Evolutionary conservation across 2,329 filamentous ascomycete genomes (phyloP), one percentile per base, ranked within the genome.

Genomic region (Teratosphaeria viscida): DNA sequence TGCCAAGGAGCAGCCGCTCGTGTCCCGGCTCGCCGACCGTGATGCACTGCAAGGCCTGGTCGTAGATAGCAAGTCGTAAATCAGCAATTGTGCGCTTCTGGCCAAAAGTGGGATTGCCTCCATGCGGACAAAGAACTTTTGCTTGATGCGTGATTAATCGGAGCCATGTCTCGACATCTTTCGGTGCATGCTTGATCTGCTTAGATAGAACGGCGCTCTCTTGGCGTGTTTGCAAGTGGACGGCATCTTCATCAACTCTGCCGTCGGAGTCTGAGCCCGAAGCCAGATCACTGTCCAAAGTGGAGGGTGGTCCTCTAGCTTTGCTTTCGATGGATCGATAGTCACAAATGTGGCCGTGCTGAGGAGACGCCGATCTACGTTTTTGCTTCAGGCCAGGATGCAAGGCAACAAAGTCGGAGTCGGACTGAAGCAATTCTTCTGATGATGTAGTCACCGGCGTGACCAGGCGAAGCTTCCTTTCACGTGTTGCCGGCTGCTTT

Each of bases 11-110:
- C 0, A 96, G 77, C 8, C 74, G 75, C 61, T 88, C 82, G 16
- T 82, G 80, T 52, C 81, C 79, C 19, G 72, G 55, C 19, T 69
- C 62, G 39, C 75, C 66, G 0, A 76, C 73, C 0, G 71, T 70
- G 5, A 83, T 78, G 54, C 86, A 82, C 11, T 78, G 75, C 7
- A 96, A 72, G 0, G 92, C 92, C 62, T 90, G 85, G 64, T 92
- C 85, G 61, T 92, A 89, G 62, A 95, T 83, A 1, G 87, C 85
- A 2, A 95, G 76, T 64, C 90, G 92, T 59, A 96, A 84, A 63
- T 94, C 87, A 3, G 90, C 85, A 58, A 89, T 83, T 62, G 87
- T 87, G 62, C 81, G 81, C 56, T 78, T 76, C 68, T 94, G 88
- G 2, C 85, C 82, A 32, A 77, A 76, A 0, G 83, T 85, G 52